A percentile compares a stretch with the other conserved stretches of the same genome.
These are phyloP conservation scores for Ajuga chamaepitys DNA, from an alignment of 257 asterid species.

Conservation along the genomic window DNA sequence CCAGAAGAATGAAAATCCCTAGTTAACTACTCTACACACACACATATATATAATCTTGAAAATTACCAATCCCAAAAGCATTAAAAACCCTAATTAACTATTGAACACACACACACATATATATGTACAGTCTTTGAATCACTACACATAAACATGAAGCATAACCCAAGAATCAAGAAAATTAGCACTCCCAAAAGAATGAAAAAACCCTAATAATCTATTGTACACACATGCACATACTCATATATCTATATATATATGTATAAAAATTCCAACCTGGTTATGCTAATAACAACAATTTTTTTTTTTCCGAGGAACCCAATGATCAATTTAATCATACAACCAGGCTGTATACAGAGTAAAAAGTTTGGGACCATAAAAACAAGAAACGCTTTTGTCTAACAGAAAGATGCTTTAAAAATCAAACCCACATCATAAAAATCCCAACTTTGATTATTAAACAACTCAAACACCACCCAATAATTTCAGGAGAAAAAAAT, in stretches of 20 bases:
- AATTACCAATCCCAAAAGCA: not conserved
- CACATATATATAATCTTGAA: too few species aligned
- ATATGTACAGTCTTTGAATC: constrained; percentile 47
- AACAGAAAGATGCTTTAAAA: not conserved
- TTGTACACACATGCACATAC: not conserved
- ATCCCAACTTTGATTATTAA: constrained; percentile 9
- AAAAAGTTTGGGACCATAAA: not conserved
- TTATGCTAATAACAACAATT: constrained; percentile 13
- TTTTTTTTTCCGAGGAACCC: constrained; percentile 11
- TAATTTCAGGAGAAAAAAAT: not conserved
- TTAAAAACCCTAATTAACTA: not conserved
- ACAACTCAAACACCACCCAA: not conserved
- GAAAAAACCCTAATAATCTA: not conserved
- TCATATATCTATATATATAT: not conserved
- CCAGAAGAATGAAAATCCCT: constrained; percentile 3
- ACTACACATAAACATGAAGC: constrained; percentile 48
- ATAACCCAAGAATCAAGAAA: not conserved
- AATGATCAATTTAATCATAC: constrained; percentile 16
- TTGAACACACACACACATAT: not conserved
- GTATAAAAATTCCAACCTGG: constrained; percentile 1
- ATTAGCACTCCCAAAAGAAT: constrained; percentile 6
- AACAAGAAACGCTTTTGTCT: constrained; percentile 10
- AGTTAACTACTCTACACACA: not conserved
- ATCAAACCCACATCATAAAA: constrained; percentile 29
- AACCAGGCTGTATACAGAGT: constrained; percentile 23